Base-by-base conservation (phyloP, 1,284 basidiomycete species). In the Testicularia cyperi region DNA sequence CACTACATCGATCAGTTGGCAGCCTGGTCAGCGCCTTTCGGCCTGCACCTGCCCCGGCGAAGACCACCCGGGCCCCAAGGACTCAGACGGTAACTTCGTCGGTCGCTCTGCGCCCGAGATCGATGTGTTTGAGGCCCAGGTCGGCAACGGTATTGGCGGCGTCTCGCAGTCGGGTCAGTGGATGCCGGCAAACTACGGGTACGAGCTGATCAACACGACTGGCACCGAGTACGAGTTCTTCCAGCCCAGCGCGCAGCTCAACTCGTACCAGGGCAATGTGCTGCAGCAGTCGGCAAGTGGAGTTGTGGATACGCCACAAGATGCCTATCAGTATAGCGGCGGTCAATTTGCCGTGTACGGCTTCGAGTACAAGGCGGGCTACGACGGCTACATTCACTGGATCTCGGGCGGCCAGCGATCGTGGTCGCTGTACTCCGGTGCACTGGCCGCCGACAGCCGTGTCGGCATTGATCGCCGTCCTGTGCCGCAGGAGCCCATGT, bases 101-200 rank as follows among this genome's bases (percentile, higher is more conserved):
- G 91, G 84, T n/a, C 63, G 85, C 20, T 78, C 80, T 20, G 82
- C 81, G 0, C 85, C 85, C 10, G 85, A 87, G 70, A 85, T 86
- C 60, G 85, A 87, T 70, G 77, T 86, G 46, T 77, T 86, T 63
- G 85, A 86, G 72, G 83, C 82, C 1, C 83, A 84, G 72, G 55
- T 68, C 7, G 31, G 33, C n/a, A 30, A 27, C 10, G 42, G 40
- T 6, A 45, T 42, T 20, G 62, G 75, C 25, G 85, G 85, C 63
- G 86, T 85, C 2, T 90, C 88, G 3, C 89, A 91, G 77, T 87
- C 85, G 53, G 82, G 82, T 63, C 89, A 92, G 77, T 78, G 82
- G 33, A 88, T 88, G n/a, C 83, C 84, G 0, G 83, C 83, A 74
- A 81, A 84, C 65, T 73, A 71, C 16, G 60, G 39, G 5, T 76